phyloP scores from a whole-genome alignment of 176 grass and related monocot species.

The Ensete glaucum region DNA sequence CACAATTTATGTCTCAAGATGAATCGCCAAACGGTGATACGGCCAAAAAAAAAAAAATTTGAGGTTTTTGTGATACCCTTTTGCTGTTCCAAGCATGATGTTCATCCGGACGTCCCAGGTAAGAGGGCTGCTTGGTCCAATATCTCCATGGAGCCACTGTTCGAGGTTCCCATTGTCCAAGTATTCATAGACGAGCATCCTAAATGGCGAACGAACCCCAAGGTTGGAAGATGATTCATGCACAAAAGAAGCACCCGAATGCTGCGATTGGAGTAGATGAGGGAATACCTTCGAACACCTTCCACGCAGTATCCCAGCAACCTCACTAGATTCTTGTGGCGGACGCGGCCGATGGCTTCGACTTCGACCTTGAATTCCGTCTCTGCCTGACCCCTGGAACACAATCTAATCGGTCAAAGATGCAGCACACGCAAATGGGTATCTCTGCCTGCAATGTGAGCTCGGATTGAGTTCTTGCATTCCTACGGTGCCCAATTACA shows the following conservation, averaged over 20 bases:
- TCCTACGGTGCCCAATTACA: not conserved
- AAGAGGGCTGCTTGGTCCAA: conserved; percentile 81
- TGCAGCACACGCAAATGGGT: too few relatives aligned
- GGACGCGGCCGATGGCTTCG: conserved; percentile 87
- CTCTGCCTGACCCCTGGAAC: conserved; percentile 82
- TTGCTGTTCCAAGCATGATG: conserved; percentile 80
- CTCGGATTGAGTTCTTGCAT: not conserved
- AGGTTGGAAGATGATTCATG: conserved; percentile 11
- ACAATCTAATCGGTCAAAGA: conserved; percentile 18
- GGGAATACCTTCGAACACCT: conserved; percentile 73
- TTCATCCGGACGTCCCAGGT: conserved; percentile 90
- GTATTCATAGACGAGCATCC: conserved; percentile 95
- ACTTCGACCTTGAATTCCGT: conserved; percentile 98
- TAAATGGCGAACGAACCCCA: conserved; percentile 24
- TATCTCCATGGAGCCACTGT: conserved; percentile 93
- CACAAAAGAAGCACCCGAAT: not conserved
- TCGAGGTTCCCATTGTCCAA: conserved; percentile 95
- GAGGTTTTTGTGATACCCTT: conserved; percentile 44
- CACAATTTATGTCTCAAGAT: conserved; percentile 1
- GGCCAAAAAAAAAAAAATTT: not conserved
- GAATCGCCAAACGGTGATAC: not conserved
- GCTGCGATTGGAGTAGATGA: not conserved
- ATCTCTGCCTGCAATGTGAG: too few relatives aligned
- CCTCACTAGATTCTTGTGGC: conserved; percentile 92
- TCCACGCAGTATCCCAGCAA: conserved; percentile 92